Percentiles rank a stretch among this genome's conserved stretches.
These are phyloP conservation scores for Oidium heveae DNA, from an alignment of 2,329 filamentous ascomycete genomes.

Conservation along the genomic window DNA sequence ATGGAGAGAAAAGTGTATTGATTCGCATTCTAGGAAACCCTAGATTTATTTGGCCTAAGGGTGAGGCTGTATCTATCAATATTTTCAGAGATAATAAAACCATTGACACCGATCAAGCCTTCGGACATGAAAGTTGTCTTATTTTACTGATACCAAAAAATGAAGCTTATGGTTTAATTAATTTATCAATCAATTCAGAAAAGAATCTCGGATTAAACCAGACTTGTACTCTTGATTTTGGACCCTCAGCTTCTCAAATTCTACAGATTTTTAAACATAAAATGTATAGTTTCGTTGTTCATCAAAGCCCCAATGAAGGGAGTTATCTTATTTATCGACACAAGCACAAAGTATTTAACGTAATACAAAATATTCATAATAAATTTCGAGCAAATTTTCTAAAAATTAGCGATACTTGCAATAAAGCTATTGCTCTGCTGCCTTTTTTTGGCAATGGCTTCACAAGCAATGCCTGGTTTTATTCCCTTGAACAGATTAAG, in stretches of 20 bases:
- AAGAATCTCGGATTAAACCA: slow-evolving; percentile 35
- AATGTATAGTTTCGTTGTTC: slow-evolving; percentile 6
- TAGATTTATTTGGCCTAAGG: slow-evolving; percentile 29
- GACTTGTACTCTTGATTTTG: slow-evolving; percentile 34
- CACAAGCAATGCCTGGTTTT: background rate
- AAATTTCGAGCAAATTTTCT: background rate
- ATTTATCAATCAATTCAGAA: slow-evolving; percentile 30
- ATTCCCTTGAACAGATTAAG: background rate
- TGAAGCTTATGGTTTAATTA: slow-evolving; percentile 31
- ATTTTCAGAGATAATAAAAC: slow-evolving; percentile 23
- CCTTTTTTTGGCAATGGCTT: background rate
- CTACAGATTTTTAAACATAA: slow-evolving; percentile 9
- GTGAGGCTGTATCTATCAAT: slow-evolving; percentile 29
- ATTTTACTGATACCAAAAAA: slow-evolving; percentile 22
- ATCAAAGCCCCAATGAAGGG: slow-evolving; percentile 8
- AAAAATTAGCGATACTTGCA: background rate
- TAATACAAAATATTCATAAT: background rate
- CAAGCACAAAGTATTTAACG: background rate
- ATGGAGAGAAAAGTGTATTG: slow-evolving; percentile 25
- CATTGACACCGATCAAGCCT: slow-evolving; percentile 21
- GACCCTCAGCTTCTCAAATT: slow-evolving; percentile 11
- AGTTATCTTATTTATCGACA: background rate
- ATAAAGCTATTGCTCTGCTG: background rate
- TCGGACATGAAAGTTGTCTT: slow-evolving; percentile 13
- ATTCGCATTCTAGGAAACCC: slow-evolving; percentile 25